Percentiles rank a stretch among this genome's conserved stretches.
These are phyloP conservation scores for Neonectria ditissima DNA, from an alignment of 2,329 filamentous ascomycete genomes.

Conservation along the genomic window DNA sequence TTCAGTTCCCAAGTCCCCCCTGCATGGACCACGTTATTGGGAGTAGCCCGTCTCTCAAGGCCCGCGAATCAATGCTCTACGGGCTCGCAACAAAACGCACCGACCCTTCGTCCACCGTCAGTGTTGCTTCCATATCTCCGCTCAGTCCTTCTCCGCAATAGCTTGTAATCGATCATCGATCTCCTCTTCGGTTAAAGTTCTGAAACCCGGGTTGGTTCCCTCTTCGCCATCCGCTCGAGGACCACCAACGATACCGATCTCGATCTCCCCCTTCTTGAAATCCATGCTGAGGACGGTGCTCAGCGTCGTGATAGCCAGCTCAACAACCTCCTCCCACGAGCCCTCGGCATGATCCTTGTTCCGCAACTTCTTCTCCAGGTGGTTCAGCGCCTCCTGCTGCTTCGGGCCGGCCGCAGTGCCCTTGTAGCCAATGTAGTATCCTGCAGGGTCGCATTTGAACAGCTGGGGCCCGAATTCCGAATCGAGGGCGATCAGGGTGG, in stretches of 20 bases:
- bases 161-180: constrained; percentile 98
- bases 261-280: constrained; percentile 99
- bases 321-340: constrained; percentile 96
- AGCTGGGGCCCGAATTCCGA: constrained; percentile 92
- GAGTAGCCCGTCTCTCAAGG: constrained; percentile 32
- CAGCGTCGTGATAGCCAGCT: constrained; percentile 93
- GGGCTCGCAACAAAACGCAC: constrained; percentile 25
- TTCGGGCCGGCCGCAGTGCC: constrained; percentile 97
- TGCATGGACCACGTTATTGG: constrained; percentile 41
- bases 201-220: constrained; percentile 82
- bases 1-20: constrained; percentile 20
- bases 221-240: constrained; percentile 85
- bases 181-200: constrained; percentile 93
- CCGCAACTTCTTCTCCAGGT: constrained; percentile 99
- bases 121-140: constrained; percentile 34
- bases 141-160: constrained; percentile 97
- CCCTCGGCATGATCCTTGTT: constrained; percentile 97
- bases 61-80: constrained; percentile 37
- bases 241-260: constrained; percentile 96
- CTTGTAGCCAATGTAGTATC: constrained; percentile 99
- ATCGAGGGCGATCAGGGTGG: constrained; percentile 94
- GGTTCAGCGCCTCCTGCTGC: constrained; percentile 98
- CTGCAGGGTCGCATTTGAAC: constrained; percentile 98
- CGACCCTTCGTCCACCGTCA: constrained; percentile 26
- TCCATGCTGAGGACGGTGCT: constrained; percentile 98